Evolutionary conservation across 495 filamentous ascomycete genomes (phyloP), one percentile per base, ranked within the genome.

Genomic region (Daldinia decipiens): DNA sequence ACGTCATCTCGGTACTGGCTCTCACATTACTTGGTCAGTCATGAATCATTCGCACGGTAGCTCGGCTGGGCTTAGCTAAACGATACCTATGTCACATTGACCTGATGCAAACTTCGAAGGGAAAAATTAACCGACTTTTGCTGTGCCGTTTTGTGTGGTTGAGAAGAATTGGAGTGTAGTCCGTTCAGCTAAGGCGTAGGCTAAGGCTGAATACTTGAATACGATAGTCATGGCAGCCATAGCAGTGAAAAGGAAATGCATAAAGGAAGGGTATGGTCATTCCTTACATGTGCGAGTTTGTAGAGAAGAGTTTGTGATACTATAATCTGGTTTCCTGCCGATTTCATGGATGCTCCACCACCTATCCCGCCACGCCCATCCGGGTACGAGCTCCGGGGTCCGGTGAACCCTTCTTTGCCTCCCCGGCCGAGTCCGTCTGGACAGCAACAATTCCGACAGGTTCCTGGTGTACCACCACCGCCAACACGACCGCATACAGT

Each of bases 1-100:
- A 67, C 69, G 59, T 67, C 69, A 63, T 67, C 45, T 32, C 45
- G 52, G 59, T 31, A 60, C 36, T 60, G 69, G 69, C 24, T 71
- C 24, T 71, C 59, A 29, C 47, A 36, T 60, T 67, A 34, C 43
- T 47, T 53, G 32, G 34, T 27, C 26, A 58, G 24, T 45, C 43
- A 47, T 29, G 59, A 67, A 62, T 52, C 62, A 39, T 29, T 54
- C 58, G 34, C 58, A 15, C 17, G 63, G 59, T 38, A 67, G 15
- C 17, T 47, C 34, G n/a, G 59, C 45, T 50, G 21, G 13, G 59
- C 32, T 63, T 62, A 64, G 54, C 31, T 60, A 53, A 62, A 54
- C 36, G 15, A 39, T 8, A 21, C 31, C 39, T 38, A 59, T 34
- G 4, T 55, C 36, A 39, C 32, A 57, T 19, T 59, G 19, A 12